These are phyloP conservation scores for Ophiobolus disseminans DNA, from an alignment of 2,329 filamentous ascomycete species.

Conservation along the genomic window DNA sequence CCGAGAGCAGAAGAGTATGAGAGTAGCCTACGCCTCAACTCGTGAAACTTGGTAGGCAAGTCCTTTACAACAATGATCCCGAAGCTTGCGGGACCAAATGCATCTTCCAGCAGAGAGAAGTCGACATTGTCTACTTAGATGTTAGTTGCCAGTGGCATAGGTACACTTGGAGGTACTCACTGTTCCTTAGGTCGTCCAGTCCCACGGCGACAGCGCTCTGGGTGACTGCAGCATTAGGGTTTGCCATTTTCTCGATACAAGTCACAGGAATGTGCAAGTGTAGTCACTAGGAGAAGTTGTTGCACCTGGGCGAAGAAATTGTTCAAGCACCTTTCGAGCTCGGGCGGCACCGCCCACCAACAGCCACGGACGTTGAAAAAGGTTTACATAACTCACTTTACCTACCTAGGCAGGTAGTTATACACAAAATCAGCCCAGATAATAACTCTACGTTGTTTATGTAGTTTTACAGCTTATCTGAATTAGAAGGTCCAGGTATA, in stretches of 20 bases:
- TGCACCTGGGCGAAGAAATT: too few species aligned
- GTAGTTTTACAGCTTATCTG: too few species aligned
- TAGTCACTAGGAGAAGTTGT: too few species aligned
- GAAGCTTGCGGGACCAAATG: slow-evolving; percentile 88
- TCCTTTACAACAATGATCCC: slow-evolving; percentile 94
- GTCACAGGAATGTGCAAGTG: too few species aligned
- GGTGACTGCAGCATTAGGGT: slow-evolving; percentile 25
- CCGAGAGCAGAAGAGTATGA: slow-evolving; percentile 91
- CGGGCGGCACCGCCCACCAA: too few species aligned
- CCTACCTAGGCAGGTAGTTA: too few species aligned
- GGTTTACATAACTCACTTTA: too few species aligned
- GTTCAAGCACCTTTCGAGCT: too few species aligned
- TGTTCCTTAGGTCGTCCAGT: slow-evolving; percentile 53
- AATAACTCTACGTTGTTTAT: too few species aligned
- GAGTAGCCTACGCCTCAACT: slow-evolving; percentile 75
- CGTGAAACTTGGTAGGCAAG: slow-evolving; percentile 73
- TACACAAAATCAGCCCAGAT: too few species aligned
- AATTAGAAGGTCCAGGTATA: too few species aligned
- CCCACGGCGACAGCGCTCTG: slow-evolving; percentile 43
- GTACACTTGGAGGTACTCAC: slow-evolving; percentile 39
- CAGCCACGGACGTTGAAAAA: too few species aligned
- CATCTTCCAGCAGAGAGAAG: slow-evolving; percentile 73
- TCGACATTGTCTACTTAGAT: slow-evolving; percentile 66
- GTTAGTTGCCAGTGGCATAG: slow-evolving; percentile 6
- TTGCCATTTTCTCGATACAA: slow-evolving; percentile 22